Evolutionary conservation across 345 rosid species (phyloP), one percentile per base, ranked within the genome.

Genomic region (Hypericum perforatum): DNA sequence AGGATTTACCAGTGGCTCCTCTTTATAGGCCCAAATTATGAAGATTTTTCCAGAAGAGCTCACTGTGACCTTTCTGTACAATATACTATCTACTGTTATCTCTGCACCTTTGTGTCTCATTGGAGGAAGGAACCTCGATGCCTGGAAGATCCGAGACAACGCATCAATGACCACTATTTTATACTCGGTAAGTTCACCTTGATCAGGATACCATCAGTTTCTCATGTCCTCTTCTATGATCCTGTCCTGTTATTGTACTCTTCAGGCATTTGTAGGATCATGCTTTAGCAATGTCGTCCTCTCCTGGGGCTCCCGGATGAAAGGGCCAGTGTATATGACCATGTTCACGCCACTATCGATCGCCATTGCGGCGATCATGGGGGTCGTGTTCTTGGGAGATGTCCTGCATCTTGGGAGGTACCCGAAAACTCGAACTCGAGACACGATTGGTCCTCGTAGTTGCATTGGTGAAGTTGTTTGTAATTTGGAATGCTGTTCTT

Each of bases 1-100:
- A 45, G 12, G 5, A 45, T 9, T 6, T 8, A 6, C 7, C 8
- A 11, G 0, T n/a, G 3, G 12, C 7, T 45, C 16, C 7, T 43
- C 16, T 45, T 45, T 9, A 1, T 10, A 51, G 54, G 13, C 40
- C 6, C 11, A 32, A 3, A 37, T 11, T 3, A 36, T 51, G 54
- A 51, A 51, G 14, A n/a, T 29, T 12, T 51, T 32, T 7, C 54
- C 54, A 36, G 54, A 36, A 32, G 54, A 51, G 41, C 13, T 51
- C 6, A 36, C 38, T 10, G 11, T 51, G 8, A 36, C 12, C 41
- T 51, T 51, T 16, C 37, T 32, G 7, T 36, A 29, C 54, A 16
- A 8, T 36, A 5, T 48, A 36, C 9, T 15, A 3, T 22, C 22
- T 5, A 14, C 36, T 36, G 11, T 13, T 11, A 10, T 48, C 7